phyloP scores from a whole-genome alignment of 2,329 filamentous ascomycete species.

The Pseudogymnoascus sp. region DNA sequence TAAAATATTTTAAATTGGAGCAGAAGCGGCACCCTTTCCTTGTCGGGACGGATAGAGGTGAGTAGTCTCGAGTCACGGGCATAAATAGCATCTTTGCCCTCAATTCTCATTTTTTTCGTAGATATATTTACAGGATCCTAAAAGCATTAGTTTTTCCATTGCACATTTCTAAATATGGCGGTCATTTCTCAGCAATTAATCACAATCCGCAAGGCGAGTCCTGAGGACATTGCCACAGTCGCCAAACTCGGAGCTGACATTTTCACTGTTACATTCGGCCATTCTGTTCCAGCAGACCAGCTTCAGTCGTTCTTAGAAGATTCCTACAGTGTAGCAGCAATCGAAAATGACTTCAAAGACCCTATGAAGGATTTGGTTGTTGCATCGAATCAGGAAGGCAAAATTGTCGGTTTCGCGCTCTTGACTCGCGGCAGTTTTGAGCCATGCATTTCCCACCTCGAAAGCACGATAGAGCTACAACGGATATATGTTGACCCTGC shows the following conservation, averaged over 20 bases:
- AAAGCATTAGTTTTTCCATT: not conserved
- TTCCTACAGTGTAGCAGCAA: constrained; percentile 28
- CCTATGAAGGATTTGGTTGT: constrained; percentile 23
- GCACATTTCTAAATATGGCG: not conserved
- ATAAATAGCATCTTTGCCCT: no score
- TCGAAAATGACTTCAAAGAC: constrained; percentile 21
- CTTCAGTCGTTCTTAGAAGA: constrained; percentile 32
- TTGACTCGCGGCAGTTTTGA: constrained; percentile 33
- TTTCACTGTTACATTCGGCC: constrained; percentile 35
- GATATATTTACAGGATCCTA: not conserved
- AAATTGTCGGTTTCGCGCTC: constrained; percentile 34
- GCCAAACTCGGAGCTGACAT: constrained; percentile 29
- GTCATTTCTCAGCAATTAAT: constrained; percentile 4
- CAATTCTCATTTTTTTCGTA: no score
- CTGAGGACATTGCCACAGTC: constrained; percentile 28
- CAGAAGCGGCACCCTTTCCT: no score
- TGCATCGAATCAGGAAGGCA: constrained; percentile 21
- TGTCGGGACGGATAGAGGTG: no score
- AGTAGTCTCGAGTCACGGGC: no score
- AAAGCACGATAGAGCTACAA: constrained; percentile 32
- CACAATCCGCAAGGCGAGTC: constrained; percentile 23
- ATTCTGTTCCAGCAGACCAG: constrained; percentile 33
- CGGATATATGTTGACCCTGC: constrained; percentile 34
- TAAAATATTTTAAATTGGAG: no score
- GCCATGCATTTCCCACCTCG: constrained; percentile 29